Percentiles rank a stretch among this genome's conserved stretches.
Evolutionary conservation across 2,329 filamentous ascomycete species (phyloP).

Genomic region (Rutstroemia sydowiana): DNA sequence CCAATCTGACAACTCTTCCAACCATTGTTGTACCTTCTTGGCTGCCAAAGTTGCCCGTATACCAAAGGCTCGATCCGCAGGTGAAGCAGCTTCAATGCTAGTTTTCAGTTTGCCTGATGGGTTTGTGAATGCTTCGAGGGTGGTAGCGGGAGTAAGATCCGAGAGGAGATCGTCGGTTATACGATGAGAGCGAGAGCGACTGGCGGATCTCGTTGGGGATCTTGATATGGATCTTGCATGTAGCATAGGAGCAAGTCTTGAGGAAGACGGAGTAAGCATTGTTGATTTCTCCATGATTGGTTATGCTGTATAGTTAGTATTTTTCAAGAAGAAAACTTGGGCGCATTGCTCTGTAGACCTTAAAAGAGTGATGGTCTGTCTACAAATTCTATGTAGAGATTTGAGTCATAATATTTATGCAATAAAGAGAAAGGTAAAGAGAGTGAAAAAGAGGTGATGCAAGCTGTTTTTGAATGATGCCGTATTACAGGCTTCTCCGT

Average conservation of each 20-base stretch:
- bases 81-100: constrained; percentile 56
- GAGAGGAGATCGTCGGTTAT: constrained; percentile 50
- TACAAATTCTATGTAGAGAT: neutral
- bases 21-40: constrained; percentile 65
- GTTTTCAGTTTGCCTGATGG: constrained; percentile 45
- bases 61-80: constrained; percentile 63
- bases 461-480: constrained; percentile 3
- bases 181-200: constrained; percentile 10
- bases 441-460: constrained; percentile 2
- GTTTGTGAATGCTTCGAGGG: constrained; percentile 51
- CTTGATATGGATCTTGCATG: constrained; percentile 17
- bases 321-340: constrained; percentile 4
- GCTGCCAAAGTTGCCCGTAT: constrained; percentile 63
- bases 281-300: constrained; percentile 19
- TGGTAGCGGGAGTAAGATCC: constrained; percentile 53
- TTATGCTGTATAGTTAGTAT: constrained; percentile 17
- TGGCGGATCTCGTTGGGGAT: constrained; percentile 22
- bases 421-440: neutral
- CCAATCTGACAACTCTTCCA: constrained; percentile 60
- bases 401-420: constrained; percentile 5
- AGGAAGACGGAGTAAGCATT: constrained; percentile 16
- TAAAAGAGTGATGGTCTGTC: constrained; percentile 10
- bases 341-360: constrained; percentile 17
- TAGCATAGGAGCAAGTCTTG: constrained; percentile 17
- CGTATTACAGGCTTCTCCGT: constrained; percentile 5